phyloP scores from a whole-genome alignment of 2,329 filamentous ascomycete species.

The Fusarium sp. region DNA sequence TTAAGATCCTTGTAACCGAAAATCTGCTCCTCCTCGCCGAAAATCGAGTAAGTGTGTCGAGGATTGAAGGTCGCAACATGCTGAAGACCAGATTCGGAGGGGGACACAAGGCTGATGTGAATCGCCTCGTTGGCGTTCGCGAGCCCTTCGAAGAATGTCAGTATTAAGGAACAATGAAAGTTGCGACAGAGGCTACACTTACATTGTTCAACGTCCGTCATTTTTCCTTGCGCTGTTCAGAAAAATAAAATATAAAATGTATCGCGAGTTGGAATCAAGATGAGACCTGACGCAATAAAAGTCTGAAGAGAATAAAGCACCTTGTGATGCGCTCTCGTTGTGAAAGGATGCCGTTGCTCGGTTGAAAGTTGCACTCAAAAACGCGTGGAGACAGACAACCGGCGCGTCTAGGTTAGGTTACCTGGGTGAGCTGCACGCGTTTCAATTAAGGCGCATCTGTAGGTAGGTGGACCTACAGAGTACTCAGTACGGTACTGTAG shows the following conservation, averaged over 20 bases:
- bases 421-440: constrained; percentile 14
- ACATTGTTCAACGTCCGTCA: constrained; percentile 53
- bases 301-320: neutral
- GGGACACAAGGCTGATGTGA: constrained; percentile 68
- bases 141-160: constrained; percentile 61
- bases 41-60: constrained; percentile 89
- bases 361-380: constrained; percentile 12
- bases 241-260: neutral
- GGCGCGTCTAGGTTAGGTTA: constrained; percentile 12
- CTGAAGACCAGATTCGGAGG: constrained; percentile 62
- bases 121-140: constrained; percentile 71
- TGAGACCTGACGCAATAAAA: neutral
- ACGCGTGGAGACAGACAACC: constrained; percentile 21
- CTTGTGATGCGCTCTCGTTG: constrained; percentile 17
- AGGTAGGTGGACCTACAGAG: neutral
- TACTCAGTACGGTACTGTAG: neutral
- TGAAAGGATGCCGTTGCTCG: constrained; percentile 24
- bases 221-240: constrained; percentile 16
- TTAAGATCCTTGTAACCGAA: constrained; percentile 88
- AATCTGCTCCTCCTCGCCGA: constrained; percentile 91
- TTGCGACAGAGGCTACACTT: constrained; percentile 30
- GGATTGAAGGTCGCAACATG: constrained; percentile 80
- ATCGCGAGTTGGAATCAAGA: neutral
- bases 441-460: constrained; percentile 36
- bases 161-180: constrained; percentile 11